These are phyloP conservation scores for Metschnikowia colocasiae DNA, from an alignment of 805 yeast genomes.

Conservation along the genomic window DNA sequence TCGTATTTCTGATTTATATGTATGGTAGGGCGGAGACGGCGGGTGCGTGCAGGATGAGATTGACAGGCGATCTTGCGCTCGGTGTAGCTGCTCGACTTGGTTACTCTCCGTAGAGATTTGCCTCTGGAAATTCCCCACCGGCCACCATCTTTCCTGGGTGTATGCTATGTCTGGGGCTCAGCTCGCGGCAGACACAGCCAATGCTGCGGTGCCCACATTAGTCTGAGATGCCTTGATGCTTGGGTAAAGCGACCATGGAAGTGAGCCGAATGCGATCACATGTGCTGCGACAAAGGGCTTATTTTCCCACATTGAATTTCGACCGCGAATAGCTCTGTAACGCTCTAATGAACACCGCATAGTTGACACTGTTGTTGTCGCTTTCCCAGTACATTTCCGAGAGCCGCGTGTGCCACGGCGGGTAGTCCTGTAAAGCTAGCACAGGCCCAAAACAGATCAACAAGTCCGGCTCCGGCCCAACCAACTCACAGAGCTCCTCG, in stretches of 20 bases:
- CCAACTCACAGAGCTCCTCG: conserved; percentile 65
- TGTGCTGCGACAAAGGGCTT: conserved; percentile 5
- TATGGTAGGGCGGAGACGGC: background rate
- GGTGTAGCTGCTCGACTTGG: background rate
- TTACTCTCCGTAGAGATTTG: background rate
- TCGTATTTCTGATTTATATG: background rate
- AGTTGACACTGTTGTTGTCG: conserved; percentile 75
- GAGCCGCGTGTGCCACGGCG: conserved; percentile 96
- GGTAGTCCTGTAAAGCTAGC: conserved; percentile 87
- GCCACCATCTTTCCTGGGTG: background rate
- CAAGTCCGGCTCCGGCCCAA: conserved; percentile 91
- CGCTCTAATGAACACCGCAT: conserved; percentile 79
- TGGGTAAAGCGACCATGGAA: background rate
- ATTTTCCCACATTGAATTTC: conserved; percentile 87
- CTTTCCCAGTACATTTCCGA: conserved; percentile 90
- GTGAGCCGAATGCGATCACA: background rate
- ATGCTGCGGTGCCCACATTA: background rate
- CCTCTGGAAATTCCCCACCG: no score
- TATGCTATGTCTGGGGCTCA: background rate
- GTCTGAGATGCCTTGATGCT: background rate
- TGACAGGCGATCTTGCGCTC: background rate
- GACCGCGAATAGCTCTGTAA: conserved; percentile 71
- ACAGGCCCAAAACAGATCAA: conserved; percentile 81
- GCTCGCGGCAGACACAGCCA: background rate
- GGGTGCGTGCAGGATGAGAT: background rate